Base-by-base conservation (phyloP, 2,329 filamentous ascomycete genomes). In the Periconia sp. region DNA sequence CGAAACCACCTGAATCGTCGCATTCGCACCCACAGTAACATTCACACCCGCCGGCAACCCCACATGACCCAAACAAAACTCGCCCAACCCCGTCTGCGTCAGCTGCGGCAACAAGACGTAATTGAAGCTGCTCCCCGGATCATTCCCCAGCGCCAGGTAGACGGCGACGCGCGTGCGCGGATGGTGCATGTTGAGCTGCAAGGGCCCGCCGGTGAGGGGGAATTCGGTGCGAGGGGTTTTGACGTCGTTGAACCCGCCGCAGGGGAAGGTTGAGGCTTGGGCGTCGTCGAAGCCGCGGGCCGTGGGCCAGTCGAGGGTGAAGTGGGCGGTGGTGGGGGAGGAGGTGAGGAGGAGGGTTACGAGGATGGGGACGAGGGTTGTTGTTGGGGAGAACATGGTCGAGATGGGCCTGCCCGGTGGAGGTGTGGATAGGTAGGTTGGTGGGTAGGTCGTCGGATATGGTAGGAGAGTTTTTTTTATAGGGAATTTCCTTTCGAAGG, bases 1-100 rank as follows among this genome's bases (percentile, higher is more conserved):
- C 3, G 85, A 87, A 35, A 91, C 81, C 48, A 92, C 84, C 75
- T 91, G 89, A 51, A 92, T 76, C 31, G 84, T 87, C 14, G 82
- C 88, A 45, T 82, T 78, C 59, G 82, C 80, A 41, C 88, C 89
- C 37, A 89, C 84, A 20, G 69, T 70, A 37, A 86, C 72, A 46
- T 78, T 77, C 20, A 84, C 58, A 6, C 75, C 76, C 17, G 68
- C 63, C 6, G 85, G 85, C 3, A 88, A 72, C 30, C 74, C 68
- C 14, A 92, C 74, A 56, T 79, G 72, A 9, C 85, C 82, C 13
- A 91, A 63, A 73, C 89, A 92, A 65, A 91, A 85, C 45, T 81
- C 79, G 45, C 88, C 86, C 17, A 82, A 73, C 66, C 88, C 72
- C 75, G 85, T 66, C 72, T 83, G 76, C 79, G 85, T 73, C 77